These are phyloP conservation scores for Arachnopeziza araneosa DNA, from an alignment of 2,329 filamentous ascomycete genomes.

Conservation along the genomic window DNA sequence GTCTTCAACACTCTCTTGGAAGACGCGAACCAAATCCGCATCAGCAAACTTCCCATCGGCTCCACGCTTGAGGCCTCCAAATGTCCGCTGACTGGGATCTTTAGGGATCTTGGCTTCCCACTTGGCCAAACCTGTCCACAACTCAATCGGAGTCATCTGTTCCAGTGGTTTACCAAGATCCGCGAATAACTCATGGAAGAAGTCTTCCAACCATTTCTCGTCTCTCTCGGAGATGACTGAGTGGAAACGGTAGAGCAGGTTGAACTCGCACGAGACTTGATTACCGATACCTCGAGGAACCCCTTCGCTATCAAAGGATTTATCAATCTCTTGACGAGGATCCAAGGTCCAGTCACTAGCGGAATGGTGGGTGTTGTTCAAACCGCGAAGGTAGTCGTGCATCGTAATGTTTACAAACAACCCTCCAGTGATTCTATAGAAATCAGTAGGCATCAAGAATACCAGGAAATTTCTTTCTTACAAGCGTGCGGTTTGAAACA, in stretches of 20 bases:
- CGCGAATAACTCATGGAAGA: slow-evolving; percentile 53
- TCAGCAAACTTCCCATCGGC: slow-evolving; percentile 64
- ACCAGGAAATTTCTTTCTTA: not conserved
- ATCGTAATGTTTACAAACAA: slow-evolving; percentile 75
- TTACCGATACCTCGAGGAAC: slow-evolving; percentile 53
- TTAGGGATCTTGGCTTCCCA: slow-evolving; percentile 42
- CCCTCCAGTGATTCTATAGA: slow-evolving; percentile 52
- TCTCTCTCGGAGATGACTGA: slow-evolving; percentile 68
- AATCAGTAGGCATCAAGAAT: not conserved
- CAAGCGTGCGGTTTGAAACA: slow-evolving; percentile 71
- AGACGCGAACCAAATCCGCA: slow-evolving; percentile 68
- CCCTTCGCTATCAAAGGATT: slow-evolving; percentile 35
- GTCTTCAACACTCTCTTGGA: slow-evolving; percentile 65
- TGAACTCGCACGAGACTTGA: slow-evolving; percentile 80
- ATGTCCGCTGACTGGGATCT: slow-evolving; percentile 63
- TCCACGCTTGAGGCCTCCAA: slow-evolving; percentile 59
- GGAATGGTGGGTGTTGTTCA: slow-evolving; percentile 8
- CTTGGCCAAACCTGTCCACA: slow-evolving; percentile 43
- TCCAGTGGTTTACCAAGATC: not conserved
- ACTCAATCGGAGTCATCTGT: slow-evolving; percentile 45
- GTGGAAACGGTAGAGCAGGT: slow-evolving; percentile 80
- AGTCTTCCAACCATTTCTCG: slow-evolving; percentile 72
- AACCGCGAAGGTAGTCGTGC: slow-evolving; percentile 64
- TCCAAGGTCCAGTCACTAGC: slow-evolving; percentile 47
- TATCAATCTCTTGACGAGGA: slow-evolving; percentile 47